A percentile compares a stretch with the other conserved stretches of the same genome.
phyloP scores from a whole-genome alignment of 768 basidiomycete species.

The Clitopilus passeckerianus region DNA sequence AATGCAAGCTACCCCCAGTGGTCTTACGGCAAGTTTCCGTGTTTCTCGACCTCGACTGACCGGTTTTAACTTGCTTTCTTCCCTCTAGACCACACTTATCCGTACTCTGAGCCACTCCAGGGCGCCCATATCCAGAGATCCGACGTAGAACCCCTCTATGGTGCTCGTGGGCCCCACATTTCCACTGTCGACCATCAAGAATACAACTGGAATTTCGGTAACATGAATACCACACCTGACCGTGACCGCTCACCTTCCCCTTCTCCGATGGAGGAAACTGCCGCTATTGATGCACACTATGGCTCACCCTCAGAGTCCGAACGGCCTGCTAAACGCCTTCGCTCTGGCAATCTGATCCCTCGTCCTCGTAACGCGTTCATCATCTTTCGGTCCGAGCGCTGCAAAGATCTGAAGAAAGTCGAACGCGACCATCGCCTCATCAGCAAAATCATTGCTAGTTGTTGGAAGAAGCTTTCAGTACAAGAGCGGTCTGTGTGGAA shows the following conservation, averaged over 20 bases:
- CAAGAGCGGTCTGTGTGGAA: conserved; percentile 47
- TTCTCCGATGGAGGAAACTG: conserved; percentile 1
- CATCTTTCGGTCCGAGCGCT: conserved; percentile 60
- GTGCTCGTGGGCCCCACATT: no score
- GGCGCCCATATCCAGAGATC: no score
- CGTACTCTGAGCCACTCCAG: not conserved
- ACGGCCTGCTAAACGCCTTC: conserved; percentile 10
- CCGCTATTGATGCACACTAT: not conserved
- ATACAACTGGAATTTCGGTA: no score
- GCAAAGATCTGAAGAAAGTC: conserved; percentile 40
- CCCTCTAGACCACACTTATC: not conserved
- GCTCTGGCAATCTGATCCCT: conserved; percentile 51
- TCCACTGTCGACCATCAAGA: no score
- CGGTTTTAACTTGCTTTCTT: not conserved
- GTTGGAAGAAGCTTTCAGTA: conserved; percentile 51
- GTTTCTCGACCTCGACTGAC: not conserved
- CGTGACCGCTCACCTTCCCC: conserved; percentile 4
- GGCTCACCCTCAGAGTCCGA: conserved; percentile 9
- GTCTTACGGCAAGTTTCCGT: not conserved
- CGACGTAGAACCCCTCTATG: no score
- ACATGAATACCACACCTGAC: not conserved
- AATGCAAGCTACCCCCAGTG: not conserved
- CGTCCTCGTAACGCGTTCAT: conserved; percentile 87
- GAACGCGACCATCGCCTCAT: conserved; percentile 57
- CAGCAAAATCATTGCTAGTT: conserved; percentile 48